These are phyloP conservation scores for Cutaneotrichosporon dermatis DNA, from an alignment of 1,284 basidiomycete species.

Conservation along the genomic window DNA sequence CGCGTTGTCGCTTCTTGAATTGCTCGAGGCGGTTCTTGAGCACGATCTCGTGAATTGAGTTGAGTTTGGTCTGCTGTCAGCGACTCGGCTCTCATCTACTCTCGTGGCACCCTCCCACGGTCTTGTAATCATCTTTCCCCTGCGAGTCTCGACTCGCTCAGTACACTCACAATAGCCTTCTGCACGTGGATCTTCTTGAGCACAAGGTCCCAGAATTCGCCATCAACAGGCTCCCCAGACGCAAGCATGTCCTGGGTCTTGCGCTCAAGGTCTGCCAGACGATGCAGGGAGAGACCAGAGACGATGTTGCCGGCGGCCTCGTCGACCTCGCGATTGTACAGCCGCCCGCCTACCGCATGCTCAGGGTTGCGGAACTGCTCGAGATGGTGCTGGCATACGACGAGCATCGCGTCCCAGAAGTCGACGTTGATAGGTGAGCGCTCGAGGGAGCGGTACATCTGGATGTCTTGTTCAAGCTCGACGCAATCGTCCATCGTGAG, in stretches of 20 bases:
- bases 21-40: constrained; percentile 93
- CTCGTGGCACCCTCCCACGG: no score
- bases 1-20: constrained; percentile 86
- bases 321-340: constrained; percentile 40
- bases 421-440: constrained; percentile 79
- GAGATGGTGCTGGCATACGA: constrained; percentile 89
- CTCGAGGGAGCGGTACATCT: constrained; percentile 84
- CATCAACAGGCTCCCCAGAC: constrained; percentile 90
- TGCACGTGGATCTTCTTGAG: constrained; percentile 91
- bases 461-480: constrained; percentile 91
- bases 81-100: no score
- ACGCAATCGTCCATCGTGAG: constrained; percentile 81
- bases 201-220: constrained; percentile 95
- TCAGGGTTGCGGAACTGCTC: constrained; percentile 62
- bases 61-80: constrained; percentile 72
- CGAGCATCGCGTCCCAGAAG: constrained; percentile 98
- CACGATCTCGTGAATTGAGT: constrained; percentile 88
- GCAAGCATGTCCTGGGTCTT: constrained; percentile 82
- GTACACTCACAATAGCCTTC: constrained; percentile 78
- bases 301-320: constrained; percentile 38
- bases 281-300: constrained; percentile 60
- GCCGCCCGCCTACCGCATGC: constrained; percentile 38
- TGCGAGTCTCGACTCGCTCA: neutral
- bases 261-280: constrained; percentile 75
- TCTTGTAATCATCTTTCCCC: no score